These are phyloP conservation scores for Diaporthe sp. DNA, from an alignment of 2,329 filamentous ascomycete genomes.

Conservation along the genomic window DNA sequence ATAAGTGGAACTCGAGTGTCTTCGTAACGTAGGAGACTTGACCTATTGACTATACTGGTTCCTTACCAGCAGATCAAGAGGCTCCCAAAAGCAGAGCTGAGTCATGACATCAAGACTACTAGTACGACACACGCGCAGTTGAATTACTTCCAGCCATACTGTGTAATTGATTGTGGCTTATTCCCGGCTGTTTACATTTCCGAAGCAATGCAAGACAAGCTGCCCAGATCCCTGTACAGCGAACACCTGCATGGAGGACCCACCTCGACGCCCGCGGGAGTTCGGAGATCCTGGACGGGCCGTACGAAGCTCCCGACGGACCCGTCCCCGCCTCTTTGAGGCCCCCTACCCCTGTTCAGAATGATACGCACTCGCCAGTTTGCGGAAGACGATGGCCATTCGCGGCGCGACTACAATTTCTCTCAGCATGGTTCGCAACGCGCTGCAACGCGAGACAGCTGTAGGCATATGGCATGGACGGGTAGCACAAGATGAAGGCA, in stretches of 20 bases:
- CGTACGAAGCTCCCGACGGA: not conserved
- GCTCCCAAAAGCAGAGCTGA: too few relatives aligned
- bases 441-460: not conserved
- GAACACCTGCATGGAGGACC: not conserved
- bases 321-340: not conserved
- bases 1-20: too few relatives aligned
- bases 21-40: too few relatives aligned
- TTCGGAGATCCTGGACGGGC: not conserved
- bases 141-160: too few relatives aligned
- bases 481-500: not conserved
- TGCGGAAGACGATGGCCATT: not conserved
- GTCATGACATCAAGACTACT: too few relatives aligned
- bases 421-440: not conserved
- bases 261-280: not conserved
- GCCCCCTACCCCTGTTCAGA: not conserved
- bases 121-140: too few relatives aligned
- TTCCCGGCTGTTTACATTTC: too few relatives aligned
- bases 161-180: too few relatives aligned
- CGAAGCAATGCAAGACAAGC: too few relatives aligned
- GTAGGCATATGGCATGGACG: not conserved
- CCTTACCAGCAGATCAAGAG: too few relatives aligned
- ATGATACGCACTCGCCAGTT: not conserved
- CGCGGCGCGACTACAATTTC: not conserved
- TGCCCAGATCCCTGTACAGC: too few relatives aligned
- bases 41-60: too few relatives aligned